These are phyloP conservation scores for Pyrus hybrid DNA, from an alignment of 331 rosid species.

Conservation along the genomic window DNA sequence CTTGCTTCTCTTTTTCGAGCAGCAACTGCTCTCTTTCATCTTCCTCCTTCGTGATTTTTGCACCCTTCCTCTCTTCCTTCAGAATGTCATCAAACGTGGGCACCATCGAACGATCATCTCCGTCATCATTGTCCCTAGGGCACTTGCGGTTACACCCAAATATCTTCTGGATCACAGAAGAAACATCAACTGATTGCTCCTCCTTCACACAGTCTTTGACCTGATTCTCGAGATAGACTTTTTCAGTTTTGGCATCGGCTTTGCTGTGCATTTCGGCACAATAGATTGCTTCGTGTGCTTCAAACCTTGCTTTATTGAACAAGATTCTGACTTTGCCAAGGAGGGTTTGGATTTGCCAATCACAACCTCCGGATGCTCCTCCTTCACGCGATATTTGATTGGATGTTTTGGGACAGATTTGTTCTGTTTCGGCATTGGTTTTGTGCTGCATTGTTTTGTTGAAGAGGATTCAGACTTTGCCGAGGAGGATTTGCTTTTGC, in stretches of 20 bases:
- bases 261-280: background rate
- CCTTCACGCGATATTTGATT: background rate
- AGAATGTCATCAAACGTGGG: background rate
- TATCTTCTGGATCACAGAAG: background rate
- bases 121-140: background rate
- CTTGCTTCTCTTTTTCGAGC: background rate
- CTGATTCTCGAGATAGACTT: background rate
- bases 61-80: background rate
- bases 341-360: background rate
- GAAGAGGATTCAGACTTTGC: background rate
- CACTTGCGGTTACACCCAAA: no score
- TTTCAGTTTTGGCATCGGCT: background rate
- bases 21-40: background rate
- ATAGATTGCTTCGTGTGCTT: background rate
- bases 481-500: background rate
- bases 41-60: background rate
- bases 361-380: background rate
- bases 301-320: background rate
- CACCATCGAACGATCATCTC: background rate
- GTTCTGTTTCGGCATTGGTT: background rate
- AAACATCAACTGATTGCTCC: background rate
- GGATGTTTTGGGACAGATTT: background rate
- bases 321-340: background rate
- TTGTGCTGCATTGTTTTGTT: background rate
- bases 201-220: background rate